A percentile compares a stretch with the other conserved stretches of the same genome.
phyloP scores from a whole-genome alignment of 345 rosid genomes.

The Acer yangbiense region DNA sequence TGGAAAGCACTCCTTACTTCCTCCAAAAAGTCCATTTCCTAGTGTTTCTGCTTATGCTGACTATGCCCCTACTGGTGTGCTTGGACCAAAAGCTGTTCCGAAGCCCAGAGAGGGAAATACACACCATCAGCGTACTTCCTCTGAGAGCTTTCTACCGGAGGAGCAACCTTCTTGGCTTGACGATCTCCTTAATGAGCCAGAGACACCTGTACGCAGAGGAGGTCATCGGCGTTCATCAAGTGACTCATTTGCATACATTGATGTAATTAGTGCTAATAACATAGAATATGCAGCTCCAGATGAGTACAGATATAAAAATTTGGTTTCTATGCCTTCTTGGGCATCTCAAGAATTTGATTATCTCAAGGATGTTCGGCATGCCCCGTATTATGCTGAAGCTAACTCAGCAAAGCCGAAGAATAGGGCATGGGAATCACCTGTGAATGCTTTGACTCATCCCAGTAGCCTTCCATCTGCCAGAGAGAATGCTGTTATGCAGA shows the following conservation, averaged over 20 bases:
- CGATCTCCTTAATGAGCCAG: conserved; percentile 97
- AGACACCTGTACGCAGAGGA: conserved; percentile 83
- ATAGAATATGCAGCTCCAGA: conserved; percentile 65
- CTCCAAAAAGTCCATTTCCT: conserved; percentile 94
- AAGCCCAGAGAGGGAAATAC: conserved; percentile 61
- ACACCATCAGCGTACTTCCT: conserved; percentile 89
- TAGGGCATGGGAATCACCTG: conserved; percentile 54
- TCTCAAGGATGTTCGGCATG: conserved; percentile 49
- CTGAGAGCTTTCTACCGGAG: conserved; percentile 78
- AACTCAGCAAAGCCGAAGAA: conserved; percentile 51
- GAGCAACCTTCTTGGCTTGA: conserved; percentile 99
- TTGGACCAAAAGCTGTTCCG: conserved; percentile 68
- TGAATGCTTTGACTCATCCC: conserved; percentile 41
- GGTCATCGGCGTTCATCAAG: conserved; percentile 98
- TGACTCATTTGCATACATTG: conserved; percentile 90
- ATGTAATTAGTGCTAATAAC: conserved; percentile 58
- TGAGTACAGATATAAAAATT: conserved; percentile 50
- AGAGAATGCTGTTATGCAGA: conserved; percentile 51
- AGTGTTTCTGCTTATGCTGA: conserved; percentile 67
- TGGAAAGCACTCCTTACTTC: conserved; percentile 83
- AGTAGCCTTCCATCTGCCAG: conserved; percentile 50
- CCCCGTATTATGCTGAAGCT: conserved; percentile 49
- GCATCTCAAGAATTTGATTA: conserved; percentile 68
- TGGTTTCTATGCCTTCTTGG: conserved; percentile 51
- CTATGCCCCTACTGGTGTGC: conserved; percentile 50